Percentiles rank a stretch among this genome's conserved stretches.
Evolutionary conservation across 768 basidiomycete species (phyloP).

Genomic region (Phaffia tasmanica): DNA sequence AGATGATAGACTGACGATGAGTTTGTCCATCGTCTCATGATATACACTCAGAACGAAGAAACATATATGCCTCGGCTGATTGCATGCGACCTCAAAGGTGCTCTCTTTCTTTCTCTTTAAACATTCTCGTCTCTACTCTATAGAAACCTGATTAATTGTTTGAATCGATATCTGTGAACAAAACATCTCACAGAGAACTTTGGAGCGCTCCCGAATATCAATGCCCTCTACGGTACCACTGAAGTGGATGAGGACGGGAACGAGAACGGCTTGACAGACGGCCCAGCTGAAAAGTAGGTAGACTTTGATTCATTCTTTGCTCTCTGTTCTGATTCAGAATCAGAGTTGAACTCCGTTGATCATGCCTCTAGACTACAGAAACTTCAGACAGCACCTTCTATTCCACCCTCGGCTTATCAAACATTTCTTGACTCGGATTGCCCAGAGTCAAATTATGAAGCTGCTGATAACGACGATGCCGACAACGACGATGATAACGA

Average conservation of each 20-base stretch:
- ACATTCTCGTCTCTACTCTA: background rate
- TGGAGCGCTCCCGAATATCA: slow-evolving; percentile 24
- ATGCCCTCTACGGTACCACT: slow-evolving; percentile 19
- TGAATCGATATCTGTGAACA: too few species aligned
- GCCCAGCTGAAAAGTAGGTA: background rate
- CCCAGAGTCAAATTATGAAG: too few species aligned
- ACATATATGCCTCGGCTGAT: slow-evolving; percentile 23
- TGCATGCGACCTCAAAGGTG: slow-evolving; percentile 20
- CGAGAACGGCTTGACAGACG: background rate
- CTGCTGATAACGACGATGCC: background rate
- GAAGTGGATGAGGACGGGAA: slow-evolving; percentile 1
- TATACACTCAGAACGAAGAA: slow-evolving; percentile 14
- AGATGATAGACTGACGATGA: too few species aligned
- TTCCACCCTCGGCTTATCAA: slow-evolving; percentile 20
- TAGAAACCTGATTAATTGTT: too few species aligned
- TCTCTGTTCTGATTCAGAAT: background rate
- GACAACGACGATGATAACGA: background rate
- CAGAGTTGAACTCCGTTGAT: background rate
- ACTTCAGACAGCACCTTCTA: background rate
- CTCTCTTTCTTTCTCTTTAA: background rate
- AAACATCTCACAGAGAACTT: slow-evolving; percentile 16
- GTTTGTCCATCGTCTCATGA: background rate
- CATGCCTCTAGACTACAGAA: slow-evolving; percentile 4
- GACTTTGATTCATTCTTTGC: background rate
- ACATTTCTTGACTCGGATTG: slow-evolving; percentile 10